Evolutionary conservation across 2,329 filamentous ascomycete genomes (phyloP), one percentile per base, ranked within the genome.

Genomic region (Sarocladiaceae sp.): DNA sequence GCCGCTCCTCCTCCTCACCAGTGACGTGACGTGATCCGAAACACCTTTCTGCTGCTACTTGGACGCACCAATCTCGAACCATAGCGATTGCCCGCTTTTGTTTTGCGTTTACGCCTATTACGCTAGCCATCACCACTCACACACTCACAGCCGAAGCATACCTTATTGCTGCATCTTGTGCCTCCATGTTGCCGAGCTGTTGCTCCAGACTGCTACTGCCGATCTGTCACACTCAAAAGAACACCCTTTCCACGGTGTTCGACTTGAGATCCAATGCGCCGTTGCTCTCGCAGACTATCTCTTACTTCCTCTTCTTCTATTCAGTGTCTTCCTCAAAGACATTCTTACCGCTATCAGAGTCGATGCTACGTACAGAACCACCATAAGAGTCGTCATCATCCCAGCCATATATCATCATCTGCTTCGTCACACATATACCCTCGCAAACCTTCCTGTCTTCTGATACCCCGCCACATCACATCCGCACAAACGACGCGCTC

Each of bases 111-210:
- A n/a, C n/a, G n/a, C n/a, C n/a, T n/a, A 7, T 23, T 23, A 10
- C n/a, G 17, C 37, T 40, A 40, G n/a, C 18, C 28, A 44, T 26
- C 22, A n/a, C n/a, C n/a, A n/a, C n/a, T n/a, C 3, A 37, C 35
- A 7, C 11, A 28, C 40, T 25, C 23, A 28, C 10, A 44, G 40
- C 40, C 40, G 40, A 28, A 44, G 22, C n/a, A n/a, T n/a, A n/a
- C n/a, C n/a, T n/a, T n/a, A n/a, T n/a, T 17, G 11, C 35, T 17
- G n/a, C 35, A 10, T 17, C 18, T 17, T 11, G 13, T 44, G 7
- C 40, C 40, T 44, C 40, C 40, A 44, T 44, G 40, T 44, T 44
- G 22, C 40, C 40, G 40, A 44, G 23, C 40, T 26, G 12, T 8
- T 20, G 18, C 22, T 26, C n/a, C n/a, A n/a, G n/a, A n/a, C n/a